Percentiles rank a stretch among this genome's conserved stretches.
phyloP scores from a whole-genome alignment of 345 rosid genomes.

The Citrus maxima region DNA sequence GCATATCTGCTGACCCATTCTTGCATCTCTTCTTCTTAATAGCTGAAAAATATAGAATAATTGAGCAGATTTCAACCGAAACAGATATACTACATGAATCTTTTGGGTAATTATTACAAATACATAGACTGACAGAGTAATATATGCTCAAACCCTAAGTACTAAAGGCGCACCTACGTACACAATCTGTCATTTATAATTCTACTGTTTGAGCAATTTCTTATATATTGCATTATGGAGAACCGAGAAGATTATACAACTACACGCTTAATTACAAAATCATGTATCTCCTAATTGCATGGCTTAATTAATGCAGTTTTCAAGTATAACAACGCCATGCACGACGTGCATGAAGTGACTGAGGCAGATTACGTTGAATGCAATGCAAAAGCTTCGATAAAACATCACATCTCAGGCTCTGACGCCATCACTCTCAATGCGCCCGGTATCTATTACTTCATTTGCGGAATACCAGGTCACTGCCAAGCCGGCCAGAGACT shows the following conservation, averaged over 20 bases:
- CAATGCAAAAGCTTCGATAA: neutral
- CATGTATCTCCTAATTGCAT: neutral
- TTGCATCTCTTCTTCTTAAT: neutral
- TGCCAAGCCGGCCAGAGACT: slow-evolving; percentile 3
- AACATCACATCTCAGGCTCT: neutral
- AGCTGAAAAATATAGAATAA: too few species aligned
- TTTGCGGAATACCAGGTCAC: neutral
- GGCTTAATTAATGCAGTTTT: neutral
- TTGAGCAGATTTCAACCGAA: too few species aligned
- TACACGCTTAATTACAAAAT: too few species aligned
- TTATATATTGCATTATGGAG: too few species aligned
- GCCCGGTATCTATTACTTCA: neutral
- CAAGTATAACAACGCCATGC: neutral
- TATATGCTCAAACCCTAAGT: too few species aligned
- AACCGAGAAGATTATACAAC: too few species aligned
- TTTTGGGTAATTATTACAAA: too few species aligned
- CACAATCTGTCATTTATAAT: too few species aligned
- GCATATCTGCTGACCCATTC: neutral
- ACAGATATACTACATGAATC: too few species aligned
- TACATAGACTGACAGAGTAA: too few species aligned
- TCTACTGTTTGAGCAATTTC: too few species aligned
- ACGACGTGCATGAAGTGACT: neutral
- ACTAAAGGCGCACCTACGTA: too few species aligned
- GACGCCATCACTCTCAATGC: neutral
- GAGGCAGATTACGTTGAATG: neutral